Conservation (phyloP, 306 rosid species). For the Lathyrus sativus region DNA sequence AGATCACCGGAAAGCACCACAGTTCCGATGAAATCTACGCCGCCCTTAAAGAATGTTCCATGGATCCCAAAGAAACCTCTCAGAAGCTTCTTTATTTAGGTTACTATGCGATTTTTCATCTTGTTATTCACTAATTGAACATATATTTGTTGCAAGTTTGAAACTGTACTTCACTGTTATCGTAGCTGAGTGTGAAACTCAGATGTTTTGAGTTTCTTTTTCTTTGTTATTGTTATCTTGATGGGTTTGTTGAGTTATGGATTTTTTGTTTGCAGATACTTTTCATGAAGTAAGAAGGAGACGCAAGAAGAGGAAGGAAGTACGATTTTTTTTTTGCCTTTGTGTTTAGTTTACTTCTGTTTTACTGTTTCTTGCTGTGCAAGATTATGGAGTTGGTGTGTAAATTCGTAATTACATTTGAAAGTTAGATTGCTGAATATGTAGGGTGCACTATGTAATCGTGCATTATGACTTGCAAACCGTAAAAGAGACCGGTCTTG, state of each 20-base stretch:
- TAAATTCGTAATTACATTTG: constrained; percentile 4
- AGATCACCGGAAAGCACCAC: constrained; percentile 80
- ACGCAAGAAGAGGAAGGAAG: constrained; percentile 77
- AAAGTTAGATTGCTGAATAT: constrained; percentile 18
- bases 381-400: constrained; percentile 4
- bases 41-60: constrained; percentile 70
- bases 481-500: neutral
- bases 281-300: constrained; percentile 78
- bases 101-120: constrained; percentile 13
- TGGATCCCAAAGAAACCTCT: constrained; percentile 90
- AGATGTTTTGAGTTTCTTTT: constrained; percentile 6
- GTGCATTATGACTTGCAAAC: constrained; percentile 11
- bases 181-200: neutral
- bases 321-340: constrained; percentile 32
- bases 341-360: neutral
- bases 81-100: constrained; percentile 72
- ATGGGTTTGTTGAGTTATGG: constrained; percentile 24
- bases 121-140: neutral
- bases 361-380: neutral
- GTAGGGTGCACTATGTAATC: constrained; percentile 3
- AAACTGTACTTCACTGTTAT: constrained; percentile 22
- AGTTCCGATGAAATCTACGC: constrained; percentile 81
- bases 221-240: neutral
- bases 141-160: constrained; percentile 20
- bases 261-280: constrained; percentile 62